Evolutionary conservation across 306 rosid species (phyloP).

Genomic region (Quercus engelmannii): DNA sequence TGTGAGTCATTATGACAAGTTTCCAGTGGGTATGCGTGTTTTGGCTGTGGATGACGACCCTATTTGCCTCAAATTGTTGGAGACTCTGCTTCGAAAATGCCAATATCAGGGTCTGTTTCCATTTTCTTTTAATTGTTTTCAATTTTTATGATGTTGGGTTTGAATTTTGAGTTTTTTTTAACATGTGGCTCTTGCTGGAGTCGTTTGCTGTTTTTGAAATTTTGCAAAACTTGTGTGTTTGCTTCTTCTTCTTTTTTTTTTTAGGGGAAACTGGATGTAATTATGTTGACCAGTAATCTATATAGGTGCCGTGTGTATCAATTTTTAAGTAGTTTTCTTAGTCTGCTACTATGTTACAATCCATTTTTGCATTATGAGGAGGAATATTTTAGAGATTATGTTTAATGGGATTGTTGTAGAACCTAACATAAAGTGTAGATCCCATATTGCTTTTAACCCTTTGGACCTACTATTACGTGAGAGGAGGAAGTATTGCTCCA

Average conservation of each 20-base stretch:
- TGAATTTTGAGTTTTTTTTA: background rate
- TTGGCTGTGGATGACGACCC: conserved; percentile 82
- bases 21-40: conserved; percentile 88
- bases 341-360: background rate
- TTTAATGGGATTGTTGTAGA: background rate
- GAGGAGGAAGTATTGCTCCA: too few relatives aligned
- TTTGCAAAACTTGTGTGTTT: background rate
- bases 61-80: conserved; percentile 63
- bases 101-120: conserved; percentile 65
- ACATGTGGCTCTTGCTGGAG: background rate
- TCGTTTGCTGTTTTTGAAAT: background rate
- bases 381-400: background rate
- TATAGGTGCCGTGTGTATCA: background rate
- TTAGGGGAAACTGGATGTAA: too few relatives aligned
- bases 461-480: too few relatives aligned
- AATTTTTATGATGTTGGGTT: background rate
- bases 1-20: conserved; percentile 28
- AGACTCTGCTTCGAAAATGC: conserved; percentile 70
- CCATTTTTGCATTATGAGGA: background rate
- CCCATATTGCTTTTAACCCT: too few relatives aligned
- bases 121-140: background rate
- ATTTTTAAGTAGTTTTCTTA: background rate
- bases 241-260: background rate
- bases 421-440: too few relatives aligned
- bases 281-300: background rate